Base-by-base conservation (phyloP, 139 green algal genomes). In the Chlamydomonas incerta region DNA sequence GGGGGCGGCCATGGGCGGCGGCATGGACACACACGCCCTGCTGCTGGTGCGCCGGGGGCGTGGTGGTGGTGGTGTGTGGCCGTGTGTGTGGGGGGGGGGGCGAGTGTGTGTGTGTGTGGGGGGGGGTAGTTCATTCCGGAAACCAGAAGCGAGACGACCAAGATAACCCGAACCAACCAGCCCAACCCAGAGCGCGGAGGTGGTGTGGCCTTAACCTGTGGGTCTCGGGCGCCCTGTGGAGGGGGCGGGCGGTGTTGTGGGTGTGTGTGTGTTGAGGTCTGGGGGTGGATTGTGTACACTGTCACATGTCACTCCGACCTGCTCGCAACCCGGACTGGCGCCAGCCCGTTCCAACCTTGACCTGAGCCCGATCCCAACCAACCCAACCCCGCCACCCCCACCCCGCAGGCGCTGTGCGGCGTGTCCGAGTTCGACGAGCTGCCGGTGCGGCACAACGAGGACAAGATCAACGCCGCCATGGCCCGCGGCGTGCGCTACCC, bases 371-470 rank as follows among this genome's bases (percentile, higher is more conserved):
- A 6, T 62, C 55, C 55, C 55, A 23, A 62, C 2, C 55, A 5
- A 13, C 55, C 55, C 6, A 5, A 62, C 55, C 15, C 55, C 55
- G 2, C 6, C 55, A 23, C 55, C 15, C 55, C 34, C 57, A 31
- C 72, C 73, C 46, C 72, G 2, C 80, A 92, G 60, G 92, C 96
- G 24, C 90, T 99, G 73, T 98, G 94, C 87, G 66, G 29, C 35
- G 82, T 67, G 13, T 77, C 94, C 20, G 98, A 99, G 93, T 99
- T 96, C 86, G 95, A 98, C 88, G 97, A 99, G 87, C 90, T 99
- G 75, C 98, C 98, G 0, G 97, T 99, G 76, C 91, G 98, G 0
- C 97, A 99, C 92, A 99, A 99, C 83, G 98, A 99, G 88, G 98
- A 99, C 90, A 95, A 95, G 81, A 87, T 99, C 63, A 99, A 99